Percentiles rank a stretch among this genome's conserved stretches.
Conservation (phyloP, 148 eudicot genomes). For the Silene uniflora region DNA sequence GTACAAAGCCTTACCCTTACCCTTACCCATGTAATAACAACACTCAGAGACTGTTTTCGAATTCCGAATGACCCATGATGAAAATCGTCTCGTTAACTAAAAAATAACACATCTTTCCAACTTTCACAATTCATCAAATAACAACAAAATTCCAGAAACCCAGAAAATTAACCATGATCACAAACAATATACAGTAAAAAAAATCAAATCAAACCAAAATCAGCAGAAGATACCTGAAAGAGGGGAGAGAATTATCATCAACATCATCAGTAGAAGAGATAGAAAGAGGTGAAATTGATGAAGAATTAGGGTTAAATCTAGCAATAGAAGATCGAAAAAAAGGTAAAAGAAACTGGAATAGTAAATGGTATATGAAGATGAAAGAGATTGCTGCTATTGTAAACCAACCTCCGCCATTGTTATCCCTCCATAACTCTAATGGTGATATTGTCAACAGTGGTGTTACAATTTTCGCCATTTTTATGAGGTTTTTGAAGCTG, state of each 20-base stretch:
- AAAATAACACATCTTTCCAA: too few species aligned
- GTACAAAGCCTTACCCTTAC: too few species aligned
- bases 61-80: too few species aligned
- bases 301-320: conserved; percentile 12
- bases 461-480: conserved; percentile 10
- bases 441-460: background rate
- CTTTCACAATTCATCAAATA: background rate
- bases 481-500: background rate
- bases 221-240: conserved; percentile 27
- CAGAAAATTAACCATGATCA: background rate
- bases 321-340: conserved; percentile 4
- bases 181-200: background rate
- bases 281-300: conserved; percentile 10
- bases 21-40: too few species aligned
- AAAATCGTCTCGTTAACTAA: too few species aligned
- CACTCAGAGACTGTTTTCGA: too few species aligned
- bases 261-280: background rate
- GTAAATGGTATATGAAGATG: conserved; percentile 27
- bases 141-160: background rate
- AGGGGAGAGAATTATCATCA: conserved; percentile 17
- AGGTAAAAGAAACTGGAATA: conserved; percentile 14
- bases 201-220: background rate
- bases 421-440: conserved; percentile 30
- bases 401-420: conserved; percentile 29
- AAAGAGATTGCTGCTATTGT: conserved; percentile 24